phyloP scores from a whole-genome alignment of 2,329 filamentous ascomycete species.

The Rutstroemia sp. region DNA sequence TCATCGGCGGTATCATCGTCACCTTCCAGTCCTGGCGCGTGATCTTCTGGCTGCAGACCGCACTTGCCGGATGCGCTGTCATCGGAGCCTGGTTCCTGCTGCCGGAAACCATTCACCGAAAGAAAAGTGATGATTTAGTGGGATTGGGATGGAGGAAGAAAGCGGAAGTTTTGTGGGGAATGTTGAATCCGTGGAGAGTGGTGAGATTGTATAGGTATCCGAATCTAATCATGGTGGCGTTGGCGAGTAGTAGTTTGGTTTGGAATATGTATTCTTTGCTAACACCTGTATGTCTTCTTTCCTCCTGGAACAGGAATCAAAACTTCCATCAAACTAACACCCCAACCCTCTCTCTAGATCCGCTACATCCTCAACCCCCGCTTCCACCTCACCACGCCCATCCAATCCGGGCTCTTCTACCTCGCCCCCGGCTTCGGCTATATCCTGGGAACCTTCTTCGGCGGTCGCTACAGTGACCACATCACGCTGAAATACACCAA shows the following conservation, averaged over 20 bases:
- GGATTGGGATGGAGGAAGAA: slow-evolving; percentile 45
- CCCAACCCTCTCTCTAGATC: slow-evolving; percentile 33
- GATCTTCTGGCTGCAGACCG: slow-evolving; percentile 73
- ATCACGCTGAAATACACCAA: slow-evolving; percentile 56
- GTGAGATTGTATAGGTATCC: slow-evolving; percentile 58
- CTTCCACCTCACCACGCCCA: slow-evolving; percentile 58
- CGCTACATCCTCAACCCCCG: slow-evolving; percentile 69
- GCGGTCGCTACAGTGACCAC: slow-evolving; percentile 64
- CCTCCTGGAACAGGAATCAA: background rate
- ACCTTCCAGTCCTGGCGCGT: slow-evolving; percentile 66
- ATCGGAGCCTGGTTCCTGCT: slow-evolving; percentile 58
- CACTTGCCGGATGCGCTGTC: slow-evolving; percentile 52
- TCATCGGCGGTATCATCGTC: slow-evolving; percentile 69
- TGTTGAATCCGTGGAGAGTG: slow-evolving; percentile 61
- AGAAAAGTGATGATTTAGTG: slow-evolving; percentile 52
- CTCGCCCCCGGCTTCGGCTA: slow-evolving; percentile 67
- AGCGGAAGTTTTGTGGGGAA: slow-evolving; percentile 46
- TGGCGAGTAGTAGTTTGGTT: slow-evolving; percentile 56
- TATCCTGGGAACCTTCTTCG: slow-evolving; percentile 59
- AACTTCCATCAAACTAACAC: background rate
- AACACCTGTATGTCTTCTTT: slow-evolving; percentile 37
- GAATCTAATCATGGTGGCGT: slow-evolving; percentile 55
- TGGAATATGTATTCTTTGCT: slow-evolving; percentile 71
- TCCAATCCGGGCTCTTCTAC: slow-evolving; percentile 66
- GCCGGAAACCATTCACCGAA: slow-evolving; percentile 65